Evolutionary conservation across 2,329 filamentous ascomycete species (phyloP), one percentile per base, ranked within the genome.

Genomic region (Cladosporium sp.): DNA sequence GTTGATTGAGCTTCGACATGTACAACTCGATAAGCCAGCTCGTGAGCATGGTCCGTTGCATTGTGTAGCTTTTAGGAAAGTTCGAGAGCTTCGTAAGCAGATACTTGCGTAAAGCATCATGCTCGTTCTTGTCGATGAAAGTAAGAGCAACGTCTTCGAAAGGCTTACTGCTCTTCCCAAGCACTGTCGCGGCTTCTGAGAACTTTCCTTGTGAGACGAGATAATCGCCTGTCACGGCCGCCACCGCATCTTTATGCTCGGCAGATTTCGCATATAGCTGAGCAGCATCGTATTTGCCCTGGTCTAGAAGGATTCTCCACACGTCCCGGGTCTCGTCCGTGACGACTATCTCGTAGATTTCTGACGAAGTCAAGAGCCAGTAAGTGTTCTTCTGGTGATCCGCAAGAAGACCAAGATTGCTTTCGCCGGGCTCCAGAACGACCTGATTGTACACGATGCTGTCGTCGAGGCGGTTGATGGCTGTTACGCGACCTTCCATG

Each of bases 321-420:
- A 97, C 83, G 66, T 97, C 88, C 58, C 93, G 78, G 59, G 91
- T 88, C 68, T 99, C 93, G 50, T 97, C 89, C 39, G 84, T 86
- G 11, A 92, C 86, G 11, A 93, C 88, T 52, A 99, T 86, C 70
- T 99, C 93, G 60, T 90, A 96, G 44, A 99, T 96, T 62, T 95
- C 90, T 51, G 88, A 80, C 0, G 82, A 80, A 0, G 92, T 97
- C 64, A 97, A 95, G 2, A 99, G 79, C 93, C 95, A 99, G 65
- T 92, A 96, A 0, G 93, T 99, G 63, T 92, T 95, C 74, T 96
- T 96, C 68, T 93, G 92, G 54, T 87, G 80, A 68, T 99, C 93
- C 7, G 92, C 85, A 44, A 90, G 85, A 15, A 99, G 79, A 0
- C 88, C 90, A n/a, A 99, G 74, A 4, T 85, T 83, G 61, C 79